Percentiles rank a stretch among this genome's conserved stretches.
Conservation (phyloP, 345 rosid genomes). For the Pseudoturritis turrita region DNA sequence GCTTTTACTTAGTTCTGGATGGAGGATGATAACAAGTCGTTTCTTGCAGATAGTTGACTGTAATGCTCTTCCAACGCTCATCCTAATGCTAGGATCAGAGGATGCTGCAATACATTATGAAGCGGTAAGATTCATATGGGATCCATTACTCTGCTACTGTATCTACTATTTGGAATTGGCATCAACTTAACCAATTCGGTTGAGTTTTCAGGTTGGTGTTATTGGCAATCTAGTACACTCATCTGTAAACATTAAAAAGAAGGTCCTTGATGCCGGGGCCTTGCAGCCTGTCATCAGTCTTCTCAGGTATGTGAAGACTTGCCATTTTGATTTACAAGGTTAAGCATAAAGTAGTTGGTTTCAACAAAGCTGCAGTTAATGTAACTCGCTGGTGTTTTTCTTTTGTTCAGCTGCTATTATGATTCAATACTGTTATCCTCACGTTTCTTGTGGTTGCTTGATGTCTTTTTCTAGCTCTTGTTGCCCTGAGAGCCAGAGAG, state of each 20-base stretch:
- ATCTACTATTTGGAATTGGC: neutral
- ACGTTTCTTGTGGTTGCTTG: neutral
- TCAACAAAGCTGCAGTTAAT: neutral
- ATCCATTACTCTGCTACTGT: neutral
- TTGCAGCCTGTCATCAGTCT: conserved; percentile 92
- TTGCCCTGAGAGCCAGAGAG: conserved; percentile 98
- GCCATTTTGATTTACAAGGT: neutral
- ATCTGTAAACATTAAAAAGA: conserved; percentile 86
- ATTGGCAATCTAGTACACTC: conserved; percentile 98
- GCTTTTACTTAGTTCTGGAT: conserved; percentile 5
- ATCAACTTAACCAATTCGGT: conserved; percentile 14
- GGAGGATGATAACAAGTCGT: neutral
- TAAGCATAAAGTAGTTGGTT: neutral
- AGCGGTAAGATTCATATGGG: conserved; percentile 53
- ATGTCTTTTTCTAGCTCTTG: conserved; percentile 55
- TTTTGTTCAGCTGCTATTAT: neutral
- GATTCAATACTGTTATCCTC: no score
- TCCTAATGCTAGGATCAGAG: conserved; percentile 91
- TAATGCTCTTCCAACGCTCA: conserved; percentile 90
- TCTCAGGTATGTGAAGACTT: conserved; percentile 52
- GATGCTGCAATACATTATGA: conserved; percentile 99
- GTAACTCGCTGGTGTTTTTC: neutral
- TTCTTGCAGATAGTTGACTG: conserved; percentile 81
- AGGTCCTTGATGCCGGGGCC: conserved; percentile 94
- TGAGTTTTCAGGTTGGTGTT: conserved; percentile 65